These are phyloP conservation scores for Pichia nakasei DNA, from an alignment of 805 yeast genomes.

Conservation along the genomic window DNA sequence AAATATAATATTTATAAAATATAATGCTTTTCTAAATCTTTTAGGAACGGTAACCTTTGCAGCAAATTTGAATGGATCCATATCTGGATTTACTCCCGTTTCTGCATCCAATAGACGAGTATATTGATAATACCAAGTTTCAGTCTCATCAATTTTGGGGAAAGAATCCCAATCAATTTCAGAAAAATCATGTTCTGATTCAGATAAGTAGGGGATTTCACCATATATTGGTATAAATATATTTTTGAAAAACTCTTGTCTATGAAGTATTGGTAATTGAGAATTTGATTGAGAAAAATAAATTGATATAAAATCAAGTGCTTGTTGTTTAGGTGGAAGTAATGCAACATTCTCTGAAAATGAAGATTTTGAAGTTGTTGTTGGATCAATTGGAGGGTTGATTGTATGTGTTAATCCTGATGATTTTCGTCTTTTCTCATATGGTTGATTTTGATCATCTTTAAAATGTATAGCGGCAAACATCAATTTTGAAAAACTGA, in stretches of 20 bases:
- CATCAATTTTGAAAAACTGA: constrained; percentile 69
- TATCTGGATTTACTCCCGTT: constrained; percentile 15
- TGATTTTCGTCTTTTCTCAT: constrained; percentile 1
- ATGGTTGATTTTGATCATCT: neutral
- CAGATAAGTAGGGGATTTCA: constrained; percentile 38
- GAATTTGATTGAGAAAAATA: constrained; percentile 77
- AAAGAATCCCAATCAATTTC: constrained; percentile 31
- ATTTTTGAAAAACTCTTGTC: constrained; percentile 60
- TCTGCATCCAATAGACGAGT: constrained; percentile 27
- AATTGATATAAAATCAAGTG: constrained; percentile 52
- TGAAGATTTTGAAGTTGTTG: constrained; percentile 4
- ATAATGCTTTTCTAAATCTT: constrained; percentile 45
- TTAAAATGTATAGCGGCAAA: constrained; percentile 66
- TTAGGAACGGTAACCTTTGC: constrained; percentile 36
- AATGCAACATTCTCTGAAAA: constrained; percentile 30
- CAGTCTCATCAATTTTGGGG: constrained; percentile 23
- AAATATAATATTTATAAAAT: constrained; percentile 66
- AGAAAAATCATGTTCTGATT: constrained; percentile 53
- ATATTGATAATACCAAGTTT: constrained; percentile 41
- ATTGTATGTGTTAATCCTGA: neutral
- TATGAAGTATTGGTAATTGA: constrained; percentile 75
- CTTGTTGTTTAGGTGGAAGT: constrained; percentile 63
- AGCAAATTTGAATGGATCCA: constrained; percentile 29
- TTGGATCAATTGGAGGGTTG: constrained; percentile 6
- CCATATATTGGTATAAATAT: constrained; percentile 82